A percentile compares a stretch with the other conserved stretches of the same genome.
phyloP scores from a whole-genome alignment of 23 red algal genomes.

The Agarophyton chilense region DNA sequence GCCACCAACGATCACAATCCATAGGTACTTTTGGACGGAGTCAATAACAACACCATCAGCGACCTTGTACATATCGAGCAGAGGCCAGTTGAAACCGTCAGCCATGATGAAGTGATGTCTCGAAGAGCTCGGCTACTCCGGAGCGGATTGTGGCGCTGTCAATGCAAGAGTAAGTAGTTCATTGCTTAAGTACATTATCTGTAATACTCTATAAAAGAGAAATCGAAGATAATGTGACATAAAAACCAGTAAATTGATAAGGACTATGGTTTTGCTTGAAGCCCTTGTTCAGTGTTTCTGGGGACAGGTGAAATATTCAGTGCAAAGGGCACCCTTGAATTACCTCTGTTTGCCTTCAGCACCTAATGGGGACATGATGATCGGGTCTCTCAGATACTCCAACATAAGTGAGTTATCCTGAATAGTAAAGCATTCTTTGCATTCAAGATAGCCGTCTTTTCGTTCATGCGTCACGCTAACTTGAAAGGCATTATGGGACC shows the following conservation, averaged over 20 bases:
- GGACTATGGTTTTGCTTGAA: too few relatives aligned
- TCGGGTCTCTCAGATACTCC: background rate
- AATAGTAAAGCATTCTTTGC: background rate
- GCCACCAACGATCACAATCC: conserved; percentile 79
- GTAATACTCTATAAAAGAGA: background rate
- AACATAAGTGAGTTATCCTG: background rate
- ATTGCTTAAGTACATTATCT: background rate
- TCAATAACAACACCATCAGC: conserved; percentile 31
- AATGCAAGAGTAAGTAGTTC: background rate
- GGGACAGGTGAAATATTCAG: too few relatives aligned
- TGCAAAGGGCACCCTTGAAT: background rate
- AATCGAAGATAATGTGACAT: too few relatives aligned
- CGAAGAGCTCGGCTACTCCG: conserved; percentile 27
- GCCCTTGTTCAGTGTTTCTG: too few relatives aligned
- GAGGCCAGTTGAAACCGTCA: conserved; percentile 7
- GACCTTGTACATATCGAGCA: conserved; percentile 5
- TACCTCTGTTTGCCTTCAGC: background rate
- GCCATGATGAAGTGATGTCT: conserved; percentile 31
- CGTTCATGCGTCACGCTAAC: background rate
- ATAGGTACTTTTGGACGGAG: conserved; percentile 48
- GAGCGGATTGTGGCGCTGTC: background rate
- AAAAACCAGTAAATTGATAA: too few relatives aligned
- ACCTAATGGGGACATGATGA: background rate
- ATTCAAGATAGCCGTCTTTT: background rate
- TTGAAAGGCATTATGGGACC: background rate